Percentiles rank a stretch among this genome's conserved stretches.
These are phyloP conservation scores for Cercospora citrullina DNA, from an alignment of 2,329 filamentous ascomycete genomes.

Conservation along the genomic window DNA sequence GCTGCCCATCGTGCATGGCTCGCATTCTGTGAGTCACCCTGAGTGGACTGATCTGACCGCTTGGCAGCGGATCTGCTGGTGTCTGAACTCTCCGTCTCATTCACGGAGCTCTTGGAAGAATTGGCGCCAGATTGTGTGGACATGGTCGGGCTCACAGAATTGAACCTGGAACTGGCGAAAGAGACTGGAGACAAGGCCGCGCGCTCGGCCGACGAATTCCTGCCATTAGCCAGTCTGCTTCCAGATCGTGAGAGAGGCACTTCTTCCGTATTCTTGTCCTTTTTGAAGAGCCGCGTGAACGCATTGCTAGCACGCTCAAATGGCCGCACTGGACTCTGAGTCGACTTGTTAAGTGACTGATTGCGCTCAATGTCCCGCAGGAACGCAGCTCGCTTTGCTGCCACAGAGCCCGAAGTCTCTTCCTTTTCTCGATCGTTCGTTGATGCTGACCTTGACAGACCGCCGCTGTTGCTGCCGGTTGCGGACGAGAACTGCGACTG, in stretches of 20 bases:
- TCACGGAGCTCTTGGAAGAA: constrained; percentile 13
- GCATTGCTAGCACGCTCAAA: constrained; percentile 44
- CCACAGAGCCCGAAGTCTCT: constrained; percentile 18
- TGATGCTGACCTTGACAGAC: constrained; percentile 5
- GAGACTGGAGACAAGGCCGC: constrained; percentile 18
- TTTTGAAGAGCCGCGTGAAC: constrained; percentile 41
- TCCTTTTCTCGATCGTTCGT: constrained; percentile 13
- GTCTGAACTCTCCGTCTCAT: not conserved
- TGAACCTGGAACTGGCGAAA: constrained; percentile 11
- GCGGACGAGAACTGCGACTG: not conserved
- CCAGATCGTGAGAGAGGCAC: constrained; percentile 21
- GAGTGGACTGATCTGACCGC: not conserved
- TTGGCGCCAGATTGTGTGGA: constrained; percentile 10
- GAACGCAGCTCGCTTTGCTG: constrained; percentile 36
- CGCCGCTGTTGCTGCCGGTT: not conserved
- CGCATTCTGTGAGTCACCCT: not conserved
- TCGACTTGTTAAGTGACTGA: constrained; percentile 34
- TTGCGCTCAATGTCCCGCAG: constrained; percentile 34
- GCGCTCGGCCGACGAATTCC: constrained; percentile 7
- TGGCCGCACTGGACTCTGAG: constrained; percentile 39
- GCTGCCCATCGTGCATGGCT: not conserved
- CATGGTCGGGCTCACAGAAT: constrained; percentile 6
- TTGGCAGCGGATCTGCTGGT: not conserved
- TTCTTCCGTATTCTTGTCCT: constrained; percentile 30
- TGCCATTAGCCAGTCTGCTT: not conserved